phyloP scores from a whole-genome alignment of 495 filamentous ascomycete genomes.

The Tirmania nivea region DNA sequence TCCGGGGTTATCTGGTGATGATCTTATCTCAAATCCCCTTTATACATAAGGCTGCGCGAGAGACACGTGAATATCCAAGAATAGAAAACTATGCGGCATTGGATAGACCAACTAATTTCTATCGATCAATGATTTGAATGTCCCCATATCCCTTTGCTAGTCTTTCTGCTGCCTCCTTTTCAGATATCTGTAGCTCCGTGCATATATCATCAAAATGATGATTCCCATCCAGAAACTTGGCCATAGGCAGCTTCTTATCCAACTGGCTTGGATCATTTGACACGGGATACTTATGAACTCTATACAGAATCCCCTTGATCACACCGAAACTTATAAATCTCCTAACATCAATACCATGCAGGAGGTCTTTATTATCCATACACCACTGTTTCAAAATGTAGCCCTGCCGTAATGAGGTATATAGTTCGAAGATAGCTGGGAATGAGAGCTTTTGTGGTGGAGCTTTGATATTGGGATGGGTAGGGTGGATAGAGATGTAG shows the following conservation, averaged over 20 bases:
- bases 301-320: slow-evolving; percentile 86
- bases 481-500: slow-evolving; percentile 38
- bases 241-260: slow-evolving; percentile 16
- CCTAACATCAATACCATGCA: slow-evolving; percentile 60
- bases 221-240: slow-evolving; percentile 40
- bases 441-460: slow-evolving; percentile 21
- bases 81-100: no score
- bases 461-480: slow-evolving; percentile 11
- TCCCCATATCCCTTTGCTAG: slow-evolving; percentile 27
- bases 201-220: slow-evolving; percentile 58
- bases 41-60: no score
- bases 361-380: slow-evolving; percentile 37
- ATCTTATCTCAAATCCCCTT: no score
- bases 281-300: slow-evolving; percentile 76
- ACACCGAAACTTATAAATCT: slow-evolving; percentile 88
- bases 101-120: background rate
- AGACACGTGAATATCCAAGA: no score
- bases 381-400: slow-evolving; percentile 67
- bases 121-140: slow-evolving; percentile 35
- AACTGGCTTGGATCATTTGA: slow-evolving; percentile 14
- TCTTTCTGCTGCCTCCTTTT: slow-evolving; percentile 30
- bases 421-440: slow-evolving; percentile 43
- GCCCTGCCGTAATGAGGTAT: slow-evolving; percentile 55
- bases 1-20: no score
- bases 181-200: slow-evolving; percentile 39